phyloP scores from a whole-genome alignment of 2,329 filamentous ascomycete genomes.

The Verticillium klebahnii region DNA sequence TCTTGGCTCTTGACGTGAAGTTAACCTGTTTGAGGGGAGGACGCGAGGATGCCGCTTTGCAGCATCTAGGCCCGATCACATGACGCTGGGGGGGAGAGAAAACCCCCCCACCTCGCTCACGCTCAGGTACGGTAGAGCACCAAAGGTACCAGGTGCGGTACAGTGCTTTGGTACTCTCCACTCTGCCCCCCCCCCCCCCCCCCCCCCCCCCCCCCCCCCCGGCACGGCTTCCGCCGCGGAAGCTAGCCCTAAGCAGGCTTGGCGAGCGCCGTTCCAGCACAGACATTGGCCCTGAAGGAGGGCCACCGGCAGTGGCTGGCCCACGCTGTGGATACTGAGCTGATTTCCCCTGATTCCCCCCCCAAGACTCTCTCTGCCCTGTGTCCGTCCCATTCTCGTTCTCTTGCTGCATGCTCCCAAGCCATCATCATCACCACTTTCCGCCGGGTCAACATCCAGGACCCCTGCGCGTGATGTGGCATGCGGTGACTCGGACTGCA shows the following conservation, averaged over 20 bases:
- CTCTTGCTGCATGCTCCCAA: background rate
- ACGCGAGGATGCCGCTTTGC: no score
- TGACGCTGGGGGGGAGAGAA: no score
- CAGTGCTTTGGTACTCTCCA: background rate
- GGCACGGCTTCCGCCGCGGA: background rate
- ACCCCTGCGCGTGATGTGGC: background rate
- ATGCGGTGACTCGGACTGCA: background rate
- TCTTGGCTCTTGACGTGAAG: no score
- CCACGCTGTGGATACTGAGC: background rate
- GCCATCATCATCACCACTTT: background rate
- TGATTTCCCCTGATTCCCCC: background rate
- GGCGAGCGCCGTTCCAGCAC: background rate
- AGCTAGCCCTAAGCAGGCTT: background rate
- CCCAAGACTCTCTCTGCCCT: background rate
- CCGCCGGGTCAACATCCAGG: background rate
- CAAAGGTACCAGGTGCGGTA: background rate
- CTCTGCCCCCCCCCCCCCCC: no score
- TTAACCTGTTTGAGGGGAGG: no score
- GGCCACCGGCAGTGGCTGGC: background rate
- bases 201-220: no score
- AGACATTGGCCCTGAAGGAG: background rate
- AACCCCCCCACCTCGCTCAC: no score
- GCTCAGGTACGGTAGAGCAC: no score
- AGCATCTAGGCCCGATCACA: no score
- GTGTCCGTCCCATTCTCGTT: background rate